Conservation (phyloP, 129 eudicot genomes). For the Solidago caesia region DNA sequence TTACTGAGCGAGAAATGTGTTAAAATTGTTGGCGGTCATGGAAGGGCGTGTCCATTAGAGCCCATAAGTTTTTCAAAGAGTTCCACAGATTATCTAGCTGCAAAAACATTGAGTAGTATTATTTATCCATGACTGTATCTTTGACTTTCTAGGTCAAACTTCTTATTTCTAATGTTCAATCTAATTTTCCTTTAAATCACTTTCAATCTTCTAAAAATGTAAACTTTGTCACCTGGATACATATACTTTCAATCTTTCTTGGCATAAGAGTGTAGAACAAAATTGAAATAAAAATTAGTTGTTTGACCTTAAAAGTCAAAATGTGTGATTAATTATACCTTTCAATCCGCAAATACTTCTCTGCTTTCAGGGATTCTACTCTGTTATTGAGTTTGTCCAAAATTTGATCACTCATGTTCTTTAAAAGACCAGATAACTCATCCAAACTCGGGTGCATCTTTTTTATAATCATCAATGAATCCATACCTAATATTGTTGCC, state of each 20-base stretch:
- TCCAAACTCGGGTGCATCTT: slow-evolving; percentile 94
- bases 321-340: slow-evolving; percentile 38
- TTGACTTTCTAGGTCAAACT: slow-evolving; percentile 16
- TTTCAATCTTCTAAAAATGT: neutral
- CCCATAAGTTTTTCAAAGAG: slow-evolving; percentile 78
- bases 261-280: neutral
- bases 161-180: neutral
- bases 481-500: slow-evolving; percentile 76
- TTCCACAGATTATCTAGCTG: slow-evolving; percentile 85
- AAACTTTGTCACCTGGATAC: neutral
- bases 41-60: slow-evolving; percentile 73
- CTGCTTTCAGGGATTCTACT: slow-evolving; percentile 75
- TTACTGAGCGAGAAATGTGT: slow-evolving; percentile 42
- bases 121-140: neutral
- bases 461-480: slow-evolving; percentile 75
- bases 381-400: slow-evolving; percentile 62
- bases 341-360: slow-evolving; percentile 64
- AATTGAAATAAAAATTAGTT: neutral
- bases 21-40: slow-evolving; percentile 55
- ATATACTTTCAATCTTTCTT: neutral
- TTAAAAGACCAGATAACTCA: slow-evolving; percentile 76
- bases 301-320: slow-evolving; percentile 10
- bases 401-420: slow-evolving; percentile 71
- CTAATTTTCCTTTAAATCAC: too few relatives aligned
- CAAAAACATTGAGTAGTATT: slow-evolving; percentile 16